Percentiles rank a stretch among this genome's conserved stretches.
Conservation (phyloP, 257 asterid species). For the Euphrasia confusa region DNA sequence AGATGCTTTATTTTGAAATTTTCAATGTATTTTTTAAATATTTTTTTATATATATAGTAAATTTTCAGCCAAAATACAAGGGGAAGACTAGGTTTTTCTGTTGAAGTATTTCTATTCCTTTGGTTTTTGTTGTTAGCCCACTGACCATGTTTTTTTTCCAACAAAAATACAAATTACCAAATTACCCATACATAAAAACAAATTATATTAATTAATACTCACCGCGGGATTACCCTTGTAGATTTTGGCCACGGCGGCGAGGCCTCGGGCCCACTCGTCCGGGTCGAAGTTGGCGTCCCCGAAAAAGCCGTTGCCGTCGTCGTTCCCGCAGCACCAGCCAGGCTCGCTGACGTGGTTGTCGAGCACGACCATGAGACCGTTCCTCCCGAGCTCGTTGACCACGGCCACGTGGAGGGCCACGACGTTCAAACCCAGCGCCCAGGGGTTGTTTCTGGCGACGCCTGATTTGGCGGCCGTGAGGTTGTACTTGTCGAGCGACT, state of each 20-base stretch:
- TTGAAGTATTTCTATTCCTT: too few species aligned
- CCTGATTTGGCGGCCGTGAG: conserved; percentile 42
- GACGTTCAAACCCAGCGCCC: conserved; percentile 33
- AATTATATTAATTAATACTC: conserved; percentile 3
- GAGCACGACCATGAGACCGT: conserved; percentile 53
- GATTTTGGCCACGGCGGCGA: conserved; percentile 37
- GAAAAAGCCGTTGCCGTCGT: conserved; percentile 72
- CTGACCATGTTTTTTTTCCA: too few species aligned
- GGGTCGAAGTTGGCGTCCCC: conserved; percentile 57
- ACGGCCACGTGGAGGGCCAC: conserved; percentile 47
- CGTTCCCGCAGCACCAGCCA: conserved; percentile 49
- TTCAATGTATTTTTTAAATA: too few species aligned
- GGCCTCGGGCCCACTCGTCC: conserved; percentile 51
- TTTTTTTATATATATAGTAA: too few species aligned
- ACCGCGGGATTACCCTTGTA: conserved; percentile 41
- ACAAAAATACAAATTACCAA: neutral
- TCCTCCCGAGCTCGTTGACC: conserved; percentile 41
- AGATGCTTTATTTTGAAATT: neutral
- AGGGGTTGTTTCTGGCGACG: conserved; percentile 41
- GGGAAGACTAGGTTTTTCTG: too few species aligned
- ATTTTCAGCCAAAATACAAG: too few species aligned
- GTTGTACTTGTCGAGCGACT: conserved; percentile 36
- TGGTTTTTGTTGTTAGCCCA: neutral
- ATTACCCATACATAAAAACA: too few species aligned
- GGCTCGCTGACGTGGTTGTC: conserved; percentile 73